Evolutionary conservation across 164 flowering plant species (phyloP), one percentile per base, ranked within the genome.

Genomic region (Tinospora cordifolia): DNA sequence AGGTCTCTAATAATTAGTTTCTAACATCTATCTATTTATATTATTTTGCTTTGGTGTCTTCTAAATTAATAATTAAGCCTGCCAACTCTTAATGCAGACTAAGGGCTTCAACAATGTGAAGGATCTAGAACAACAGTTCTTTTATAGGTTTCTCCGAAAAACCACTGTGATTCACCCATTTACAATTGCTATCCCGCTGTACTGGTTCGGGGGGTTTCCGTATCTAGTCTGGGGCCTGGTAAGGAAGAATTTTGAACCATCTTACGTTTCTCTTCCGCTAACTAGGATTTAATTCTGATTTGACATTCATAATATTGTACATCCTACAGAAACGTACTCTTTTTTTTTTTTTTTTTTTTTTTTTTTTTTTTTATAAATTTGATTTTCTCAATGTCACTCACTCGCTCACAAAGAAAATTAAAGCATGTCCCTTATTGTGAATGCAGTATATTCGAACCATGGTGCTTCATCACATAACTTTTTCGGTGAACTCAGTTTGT

Each of bases 401-500:
- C n/a, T n/a, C n/a, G n/a, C n/a, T n/a, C n/a, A n/a, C n/a, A n/a
- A 40, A 9, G 6, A 40, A 40, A 41, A 0, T 12, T 41, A 41
- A n/a, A n/a, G n/a, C 46, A 8, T 3, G 0, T 3, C 46, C 46
- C 11, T 41, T 12, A 41, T 41, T 41, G 8, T 40, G 66, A 65
- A 49, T 51, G 81, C 87, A 91, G 97, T 90, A 90, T 9, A 91
- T 87, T 75, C 79, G 92, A 75, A 79, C 76, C 27, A 83, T 83
- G 11, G 83, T 86, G 86, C 86, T 84, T 11, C 83, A 83, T 71
- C 93, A 90, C 76, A 75, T 85, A 2, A 87, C 95, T 6, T 90
- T 93, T 90, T 75, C 88, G 1, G 97, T 90, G 73, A 88, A 88
- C 70, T 92, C 95, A 13, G 95, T 88, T 63, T 83, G 91, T 79